phyloP scores from a whole-genome alignment of 495 filamentous ascomycete species.

The Apodospora peruviana region DNA sequence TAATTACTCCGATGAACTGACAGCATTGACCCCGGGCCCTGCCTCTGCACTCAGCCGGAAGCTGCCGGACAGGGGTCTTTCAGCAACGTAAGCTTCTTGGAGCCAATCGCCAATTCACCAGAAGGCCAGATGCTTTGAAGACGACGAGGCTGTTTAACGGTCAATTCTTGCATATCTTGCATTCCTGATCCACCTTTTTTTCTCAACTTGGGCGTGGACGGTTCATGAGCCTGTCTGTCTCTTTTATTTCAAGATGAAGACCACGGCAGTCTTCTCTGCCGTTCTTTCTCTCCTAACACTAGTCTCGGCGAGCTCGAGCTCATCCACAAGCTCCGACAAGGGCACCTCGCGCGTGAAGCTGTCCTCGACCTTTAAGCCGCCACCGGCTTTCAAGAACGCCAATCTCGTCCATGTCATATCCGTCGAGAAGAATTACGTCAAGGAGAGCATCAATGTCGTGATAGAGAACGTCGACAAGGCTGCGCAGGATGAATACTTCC shows the following conservation, averaged over 20 bases:
- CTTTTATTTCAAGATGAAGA: constrained; percentile 46
- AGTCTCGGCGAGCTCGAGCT: constrained; percentile 25
- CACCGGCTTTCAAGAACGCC: constrained; percentile 83
- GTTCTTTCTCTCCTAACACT: constrained; percentile 42
- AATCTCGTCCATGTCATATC: constrained; percentile 89
- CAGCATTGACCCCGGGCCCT: too few relatives aligned
- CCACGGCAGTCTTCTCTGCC: constrained; percentile 43
- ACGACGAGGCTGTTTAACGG: constrained; percentile 9
- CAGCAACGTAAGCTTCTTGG: constrained; percentile 38
- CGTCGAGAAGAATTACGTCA: constrained; percentile 83
- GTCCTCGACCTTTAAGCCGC: constrained; percentile 71
- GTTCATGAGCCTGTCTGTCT: constrained; percentile 35
- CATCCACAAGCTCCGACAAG: constrained; percentile 25
- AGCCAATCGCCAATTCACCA: constrained; percentile 9
- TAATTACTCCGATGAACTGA: too few relatives aligned
- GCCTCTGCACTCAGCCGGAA: too few relatives aligned
- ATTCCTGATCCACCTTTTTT: constrained; percentile 1
- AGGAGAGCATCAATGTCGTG: constrained; percentile 86
- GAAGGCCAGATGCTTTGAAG: constrained; percentile 24
- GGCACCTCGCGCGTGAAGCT: constrained; percentile 42
- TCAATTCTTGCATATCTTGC: constrained; percentile 2
- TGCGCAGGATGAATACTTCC: constrained; percentile 81
- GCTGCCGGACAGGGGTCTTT: constrained; percentile 19
- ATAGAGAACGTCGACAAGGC: constrained; percentile 76
- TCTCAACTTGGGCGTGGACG: constrained; percentile 1